A percentile compares a stretch with the other conserved stretches of the same genome.
These are phyloP conservation scores for Colletotrichum sansevieriae DNA, from an alignment of 2,329 filamentous ascomycete genomes.

Conservation along the genomic window DNA sequence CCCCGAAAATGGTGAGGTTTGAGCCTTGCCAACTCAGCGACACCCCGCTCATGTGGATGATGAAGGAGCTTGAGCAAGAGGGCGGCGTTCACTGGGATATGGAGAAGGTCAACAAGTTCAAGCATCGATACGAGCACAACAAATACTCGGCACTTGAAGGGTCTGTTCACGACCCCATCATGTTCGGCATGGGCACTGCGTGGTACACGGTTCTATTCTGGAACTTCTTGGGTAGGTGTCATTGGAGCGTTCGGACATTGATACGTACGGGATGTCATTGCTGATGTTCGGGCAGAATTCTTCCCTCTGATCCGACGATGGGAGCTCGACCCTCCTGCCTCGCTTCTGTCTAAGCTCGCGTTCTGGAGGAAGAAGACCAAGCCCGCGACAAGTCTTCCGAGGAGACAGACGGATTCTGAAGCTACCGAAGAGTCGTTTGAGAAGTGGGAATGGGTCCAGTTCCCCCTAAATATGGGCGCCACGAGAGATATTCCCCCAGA, in stretches of 20 bases:
- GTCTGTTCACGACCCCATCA: slow-evolving; percentile 55
- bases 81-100: slow-evolving; percentile 48
- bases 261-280: slow-evolving; percentile 46
- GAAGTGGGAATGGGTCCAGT: slow-evolving; percentile 51
- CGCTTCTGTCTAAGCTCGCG: slow-evolving; percentile 6
- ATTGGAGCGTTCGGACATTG: no score
- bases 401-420: background rate
- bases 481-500: slow-evolving; percentile 55
- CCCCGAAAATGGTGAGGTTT: background rate
- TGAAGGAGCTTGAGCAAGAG: slow-evolving; percentile 57
- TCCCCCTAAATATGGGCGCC: slow-evolving; percentile 54
- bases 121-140: slow-evolving; percentile 38
- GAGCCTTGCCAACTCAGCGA: slow-evolving; percentile 61
- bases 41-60: slow-evolving; percentile 65
- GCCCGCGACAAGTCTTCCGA: background rate
- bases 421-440: background rate
- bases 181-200: slow-evolving; percentile 52
- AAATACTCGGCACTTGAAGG: slow-evolving; percentile 49
- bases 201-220: slow-evolving; percentile 56
- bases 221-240: slow-evolving; percentile 57
- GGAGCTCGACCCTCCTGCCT: slow-evolving; percentile 51
- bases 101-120: slow-evolving; percentile 47
- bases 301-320: slow-evolving; percentile 55
- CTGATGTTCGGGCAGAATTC: slow-evolving; percentile 36
- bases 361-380: background rate